A percentile compares a stretch with the other conserved stretches of the same genome.
Conservation (phyloP, 106 monocot species). For the Acorus gramineus region DNA sequence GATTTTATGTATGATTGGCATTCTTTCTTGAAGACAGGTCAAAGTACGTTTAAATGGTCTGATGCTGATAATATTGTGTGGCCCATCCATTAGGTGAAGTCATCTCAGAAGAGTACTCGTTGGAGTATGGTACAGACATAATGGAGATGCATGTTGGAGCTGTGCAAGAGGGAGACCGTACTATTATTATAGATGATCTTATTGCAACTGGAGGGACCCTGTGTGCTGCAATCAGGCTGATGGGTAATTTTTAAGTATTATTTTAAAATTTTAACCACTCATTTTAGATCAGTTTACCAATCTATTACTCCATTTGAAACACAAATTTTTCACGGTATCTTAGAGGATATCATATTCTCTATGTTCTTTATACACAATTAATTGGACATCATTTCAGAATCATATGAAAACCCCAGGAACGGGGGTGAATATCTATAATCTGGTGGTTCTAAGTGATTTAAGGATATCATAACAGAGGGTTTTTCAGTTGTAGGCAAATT, state of each 20-base stretch:
- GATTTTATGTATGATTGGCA: not conserved
- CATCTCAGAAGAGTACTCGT: conserved; percentile 63
- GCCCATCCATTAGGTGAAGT: conserved; percentile 37
- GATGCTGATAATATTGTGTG: not conserved
- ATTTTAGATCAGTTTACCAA: not conserved
- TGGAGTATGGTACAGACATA: conserved; percentile 65
- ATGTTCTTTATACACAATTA: no score
- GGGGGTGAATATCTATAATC: no score
- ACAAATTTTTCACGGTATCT: not conserved
- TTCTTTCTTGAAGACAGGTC: not conserved
- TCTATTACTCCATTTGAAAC: not conserved
- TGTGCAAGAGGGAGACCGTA: conserved; percentile 39
- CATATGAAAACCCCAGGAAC: no score
- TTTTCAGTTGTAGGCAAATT: no score
- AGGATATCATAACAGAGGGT: no score
- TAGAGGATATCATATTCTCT: not conserved
- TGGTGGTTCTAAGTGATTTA: no score
- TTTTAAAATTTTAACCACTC: not conserved
- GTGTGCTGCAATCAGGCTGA: conserved; percentile 50
- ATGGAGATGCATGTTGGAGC: conserved; percentile 82
- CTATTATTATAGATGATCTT: conserved; percentile 60
- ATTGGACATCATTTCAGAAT: no score
- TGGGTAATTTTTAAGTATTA: conserved; percentile 25
- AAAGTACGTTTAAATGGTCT: not conserved
- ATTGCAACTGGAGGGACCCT: conserved; percentile 69